A percentile compares a stretch with the other conserved stretches of the same genome.
phyloP scores from a whole-genome alignment of 345 rosid species.

The Zanthoxylum bungeanum region DNA sequence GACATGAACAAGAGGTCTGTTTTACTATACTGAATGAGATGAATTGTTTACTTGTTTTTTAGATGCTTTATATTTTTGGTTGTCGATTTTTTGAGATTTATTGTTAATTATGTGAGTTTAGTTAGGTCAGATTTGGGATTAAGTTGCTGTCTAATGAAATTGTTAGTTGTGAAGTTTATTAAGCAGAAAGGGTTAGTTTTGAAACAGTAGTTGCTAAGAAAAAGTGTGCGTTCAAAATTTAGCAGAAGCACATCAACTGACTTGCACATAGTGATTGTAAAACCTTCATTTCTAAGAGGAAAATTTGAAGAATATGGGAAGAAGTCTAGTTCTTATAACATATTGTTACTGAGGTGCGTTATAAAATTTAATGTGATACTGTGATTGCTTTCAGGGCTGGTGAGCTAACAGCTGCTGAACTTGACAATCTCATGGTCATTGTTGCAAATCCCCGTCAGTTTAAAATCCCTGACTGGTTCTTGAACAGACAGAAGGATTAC shows the following conservation, averaged over 20 bases:
- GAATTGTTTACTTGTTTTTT: too few relatives aligned
- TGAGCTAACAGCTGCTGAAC: constrained; percentile 73
- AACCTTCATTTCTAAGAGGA: background rate
- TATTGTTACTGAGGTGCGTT: background rate
- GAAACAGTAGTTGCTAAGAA: background rate
- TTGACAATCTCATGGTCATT: constrained; percentile 82
- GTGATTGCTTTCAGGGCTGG: constrained; percentile 53
- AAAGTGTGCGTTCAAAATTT: background rate
- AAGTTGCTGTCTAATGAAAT: background rate
- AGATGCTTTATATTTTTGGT: too few relatives aligned
- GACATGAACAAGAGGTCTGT: constrained; percentile 90
- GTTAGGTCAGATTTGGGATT: background rate
- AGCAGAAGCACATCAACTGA: background rate
- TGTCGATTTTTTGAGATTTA: too few relatives aligned
- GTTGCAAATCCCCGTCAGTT: constrained; percentile 90
- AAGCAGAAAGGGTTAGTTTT: background rate
- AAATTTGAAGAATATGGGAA: background rate
- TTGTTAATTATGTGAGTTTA: background rate
- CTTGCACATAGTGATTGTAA: too few relatives aligned
- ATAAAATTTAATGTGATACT: background rate
- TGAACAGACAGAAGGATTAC: constrained; percentile 93
- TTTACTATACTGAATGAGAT: too few relatives aligned
- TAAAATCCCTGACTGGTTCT: constrained; percentile 90
- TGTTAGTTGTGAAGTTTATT: too few relatives aligned
- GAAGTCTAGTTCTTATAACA: background rate